Evolutionary conservation across 148 eudicot genomes (phyloP).

Genomic region (Rheum nobile): DNA sequence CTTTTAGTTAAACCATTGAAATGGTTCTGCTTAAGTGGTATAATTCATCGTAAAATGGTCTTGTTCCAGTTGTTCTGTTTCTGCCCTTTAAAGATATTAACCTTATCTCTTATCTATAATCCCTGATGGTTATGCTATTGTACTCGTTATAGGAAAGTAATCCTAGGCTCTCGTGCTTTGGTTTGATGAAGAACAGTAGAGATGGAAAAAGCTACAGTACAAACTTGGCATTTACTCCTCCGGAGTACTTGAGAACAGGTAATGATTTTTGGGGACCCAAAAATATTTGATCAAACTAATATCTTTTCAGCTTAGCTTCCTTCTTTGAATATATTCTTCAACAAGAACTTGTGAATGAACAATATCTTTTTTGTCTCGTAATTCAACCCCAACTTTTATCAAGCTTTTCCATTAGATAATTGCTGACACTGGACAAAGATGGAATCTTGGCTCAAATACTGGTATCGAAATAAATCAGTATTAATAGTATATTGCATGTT

Average conservation of each 20-base stretch:
- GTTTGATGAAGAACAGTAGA: slow-evolving; percentile 15
- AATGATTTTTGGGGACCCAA: neutral
- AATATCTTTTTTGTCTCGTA: neutral
- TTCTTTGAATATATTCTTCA: neutral
- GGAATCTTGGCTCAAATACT: neutral
- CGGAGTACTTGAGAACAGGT: slow-evolving; percentile 12
- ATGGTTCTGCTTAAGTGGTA: neutral
- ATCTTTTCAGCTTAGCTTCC: neutral
- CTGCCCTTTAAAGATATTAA: neutral
- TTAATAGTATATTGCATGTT: neutral
- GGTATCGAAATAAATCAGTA: neutral
- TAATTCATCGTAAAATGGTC: neutral
- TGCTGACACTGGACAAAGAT: neutral
- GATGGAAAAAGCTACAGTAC: slow-evolving; percentile 14
- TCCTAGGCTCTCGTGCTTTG: slow-evolving; percentile 13
- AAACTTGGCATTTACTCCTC: slow-evolving; percentile 12
- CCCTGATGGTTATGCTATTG: neutral
- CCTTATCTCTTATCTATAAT: neutral
- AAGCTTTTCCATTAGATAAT: neutral
- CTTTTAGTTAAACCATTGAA: neutral
- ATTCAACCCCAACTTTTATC: neutral
- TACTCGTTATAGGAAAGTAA: slow-evolving; percentile 4
- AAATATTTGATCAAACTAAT: neutral
- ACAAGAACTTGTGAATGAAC: neutral
- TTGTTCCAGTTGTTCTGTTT: neutral